Base-by-base conservation (phyloP, 305 asterid species). In the Solanum hybrid region DNA sequence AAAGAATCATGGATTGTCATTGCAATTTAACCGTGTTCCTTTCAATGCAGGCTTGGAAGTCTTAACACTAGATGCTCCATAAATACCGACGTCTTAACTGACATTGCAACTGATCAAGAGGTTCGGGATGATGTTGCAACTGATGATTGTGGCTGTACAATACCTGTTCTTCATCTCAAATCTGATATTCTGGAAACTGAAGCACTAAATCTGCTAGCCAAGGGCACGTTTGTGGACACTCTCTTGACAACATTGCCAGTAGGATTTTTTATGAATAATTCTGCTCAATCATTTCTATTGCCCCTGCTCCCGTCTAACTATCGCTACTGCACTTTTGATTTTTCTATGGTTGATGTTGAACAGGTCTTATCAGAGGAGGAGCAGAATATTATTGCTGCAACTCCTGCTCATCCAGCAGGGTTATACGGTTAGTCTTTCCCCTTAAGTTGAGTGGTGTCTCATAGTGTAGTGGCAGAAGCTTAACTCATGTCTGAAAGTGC, bases 361-460 rank as follows among this genome's bases (percentile, higher is more conserved):
- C 89, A 96, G 99, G 98, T 94, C 86, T 92, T 96, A 89, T 93
- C 98, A 26, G 92, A 93, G 92, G 99, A 95, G 93, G 98, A 96
- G 94, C 98, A 96, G 94, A 93, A 94, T 90, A 90, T 92, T 75
- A 91, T 96, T 93, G 97, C 98, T 87, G 95, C 98, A 79, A 93
- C 96, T 91, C 99, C 99, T 81, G 99, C 99, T 90, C 99, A 96
- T 94, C 98, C 98, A 87, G 95, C 98, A 26, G 99, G 98, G 80
- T 95, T 97, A 87, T 92, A 94, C 92, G 97, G 99, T 97, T 86
- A 91, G 99, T 91, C 75, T 84, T 42, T 51, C 61, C 87, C 40
- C 75, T 31, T 84, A 84, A 51, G 29, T 51, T 20, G 87, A 46
- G 18, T 83, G 39, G 74, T 8, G 28, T 80, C 61, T 80, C 86